Evolutionary conservation across 2,329 filamentous ascomycete genomes (phyloP).

Genomic region (Nothophoma quercina): DNA sequence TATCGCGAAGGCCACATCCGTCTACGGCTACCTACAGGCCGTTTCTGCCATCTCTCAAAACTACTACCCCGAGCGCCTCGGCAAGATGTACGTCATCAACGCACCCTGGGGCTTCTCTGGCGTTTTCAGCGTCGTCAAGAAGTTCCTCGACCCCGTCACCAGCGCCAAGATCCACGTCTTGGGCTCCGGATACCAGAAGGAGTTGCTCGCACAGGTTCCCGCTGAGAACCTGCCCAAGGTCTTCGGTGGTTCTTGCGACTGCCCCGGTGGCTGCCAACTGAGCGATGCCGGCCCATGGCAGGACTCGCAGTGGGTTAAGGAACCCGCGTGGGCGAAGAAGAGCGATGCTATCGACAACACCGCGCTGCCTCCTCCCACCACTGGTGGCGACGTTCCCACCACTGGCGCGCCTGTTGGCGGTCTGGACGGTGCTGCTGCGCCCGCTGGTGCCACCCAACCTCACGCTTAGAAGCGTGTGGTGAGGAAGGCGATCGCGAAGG

Average conservation of each 20-base stretch:
- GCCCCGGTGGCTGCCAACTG: slow-evolving; percentile 80
- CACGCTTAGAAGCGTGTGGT: slow-evolving; percentile 10
- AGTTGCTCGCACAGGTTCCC: slow-evolving; percentile 84
- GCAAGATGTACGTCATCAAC: slow-evolving; percentile 97
- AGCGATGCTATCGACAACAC: slow-evolving; percentile 44
- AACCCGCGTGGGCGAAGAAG: slow-evolving; percentile 59
- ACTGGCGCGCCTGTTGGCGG: slow-evolving; percentile 26
- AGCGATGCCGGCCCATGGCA: slow-evolving; percentile 93
- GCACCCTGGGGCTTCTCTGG: slow-evolving; percentile 93
- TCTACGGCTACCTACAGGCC: slow-evolving; percentile 86
- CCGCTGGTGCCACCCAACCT: slow-evolving; percentile 24
- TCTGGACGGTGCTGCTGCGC: slow-evolving; percentile 14
- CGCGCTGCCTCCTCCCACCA: slow-evolving; percentile 36
- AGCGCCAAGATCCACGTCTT: slow-evolving; percentile 95
- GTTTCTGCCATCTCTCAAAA: slow-evolving; percentile 93
- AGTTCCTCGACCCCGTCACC: slow-evolving; percentile 95
- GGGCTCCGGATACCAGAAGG: slow-evolving; percentile 79
- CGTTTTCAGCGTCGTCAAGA: slow-evolving; percentile 87
- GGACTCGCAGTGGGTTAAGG: slow-evolving; percentile 71
- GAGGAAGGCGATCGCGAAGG: background rate
- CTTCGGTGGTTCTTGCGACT: slow-evolving; percentile 86
- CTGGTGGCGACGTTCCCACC: slow-evolving; percentile 19
- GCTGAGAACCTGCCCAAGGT: slow-evolving; percentile 87
- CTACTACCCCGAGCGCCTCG: slow-evolving; percentile 97
- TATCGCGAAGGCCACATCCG: slow-evolving; percentile 78